A percentile compares a stretch with the other conserved stretches of the same genome.
Evolutionary conservation across 1,284 basidiomycete genomes (phyloP).

Genomic region (Laetiporus sulphureus): DNA sequence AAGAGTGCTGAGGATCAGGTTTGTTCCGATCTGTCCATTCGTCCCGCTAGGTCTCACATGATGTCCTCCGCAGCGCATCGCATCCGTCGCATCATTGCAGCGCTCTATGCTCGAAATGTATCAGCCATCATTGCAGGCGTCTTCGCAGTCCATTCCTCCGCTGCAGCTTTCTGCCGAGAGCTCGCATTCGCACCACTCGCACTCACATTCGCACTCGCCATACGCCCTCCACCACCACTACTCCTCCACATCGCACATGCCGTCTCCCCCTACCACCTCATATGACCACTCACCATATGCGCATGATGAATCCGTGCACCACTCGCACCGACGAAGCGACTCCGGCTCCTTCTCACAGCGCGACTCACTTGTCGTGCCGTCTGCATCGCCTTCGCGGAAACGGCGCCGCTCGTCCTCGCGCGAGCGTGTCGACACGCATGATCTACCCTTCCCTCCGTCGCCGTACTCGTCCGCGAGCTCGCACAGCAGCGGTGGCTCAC

Average conservation of each 20-base stretch:
- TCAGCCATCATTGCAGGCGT: slow-evolving; percentile 20
- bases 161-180: slow-evolving; percentile 14
- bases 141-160: slow-evolving; percentile 11
- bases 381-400: slow-evolving; percentile 16
- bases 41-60: slow-evolving; percentile 5
- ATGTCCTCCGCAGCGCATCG: slow-evolving; percentile 45
- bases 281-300: slow-evolving; percentile 2
- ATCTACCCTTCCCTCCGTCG: slow-evolving; percentile 20
- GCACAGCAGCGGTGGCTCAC: slow-evolving; percentile 24
- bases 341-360: slow-evolving; percentile 10
- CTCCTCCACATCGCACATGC: slow-evolving; percentile 11
- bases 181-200: slow-evolving; percentile 6
- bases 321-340: slow-evolving; percentile 13
- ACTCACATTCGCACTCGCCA: slow-evolving; percentile 23
- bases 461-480: slow-evolving; percentile 25
- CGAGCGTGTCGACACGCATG: slow-evolving; percentile 9
- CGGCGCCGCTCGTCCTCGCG: slow-evolving; percentile 24
- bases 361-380: slow-evolving; percentile 1
- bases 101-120: slow-evolving; percentile 63
- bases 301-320: slow-evolving; percentile 11
- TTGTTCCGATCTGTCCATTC: slow-evolving; percentile 14
- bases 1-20: slow-evolving; percentile 88
- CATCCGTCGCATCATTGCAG: slow-evolving; percentile 61
- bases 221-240: slow-evolving; percentile 22
- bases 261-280: no score